Conservation (phyloP, 2,329 filamentous ascomycete species). For the Arthroderma sp. region DNA sequence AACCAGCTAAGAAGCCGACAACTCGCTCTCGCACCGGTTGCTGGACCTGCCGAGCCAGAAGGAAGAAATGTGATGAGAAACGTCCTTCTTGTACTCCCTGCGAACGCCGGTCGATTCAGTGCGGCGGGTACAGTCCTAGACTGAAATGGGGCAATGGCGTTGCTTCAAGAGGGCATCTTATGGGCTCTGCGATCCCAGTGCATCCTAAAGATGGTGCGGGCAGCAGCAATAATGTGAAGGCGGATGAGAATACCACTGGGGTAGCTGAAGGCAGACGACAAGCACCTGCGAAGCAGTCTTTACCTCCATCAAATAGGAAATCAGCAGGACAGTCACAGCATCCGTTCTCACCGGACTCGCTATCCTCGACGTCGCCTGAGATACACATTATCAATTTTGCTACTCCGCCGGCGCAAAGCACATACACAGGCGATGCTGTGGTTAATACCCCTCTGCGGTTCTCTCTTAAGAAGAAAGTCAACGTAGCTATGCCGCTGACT, state of each 20-base stretch:
- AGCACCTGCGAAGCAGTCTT: too few relatives aligned
- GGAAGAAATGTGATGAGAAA: constrained; percentile 11
- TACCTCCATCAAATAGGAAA: too few relatives aligned
- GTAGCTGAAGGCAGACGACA: too few relatives aligned
- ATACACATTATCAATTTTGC: too few relatives aligned
- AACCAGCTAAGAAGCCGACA: constrained; percentile 1
- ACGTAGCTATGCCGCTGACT: background rate
- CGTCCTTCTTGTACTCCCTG: constrained; percentile 8
- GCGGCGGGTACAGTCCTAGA: constrained; percentile 8
- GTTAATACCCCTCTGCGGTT: too few relatives aligned
- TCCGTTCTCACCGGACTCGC: too few relatives aligned
- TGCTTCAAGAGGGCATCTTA: constrained; percentile 8
- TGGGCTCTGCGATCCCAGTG: constrained; percentile 5
- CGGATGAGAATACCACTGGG: too few relatives aligned
- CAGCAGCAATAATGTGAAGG: background rate
- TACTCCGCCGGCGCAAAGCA: too few relatives aligned
- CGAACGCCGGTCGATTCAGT: constrained; percentile 7
- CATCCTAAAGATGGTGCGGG: background rate
- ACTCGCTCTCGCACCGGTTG: constrained; percentile 10
- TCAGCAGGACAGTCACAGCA: too few relatives aligned
- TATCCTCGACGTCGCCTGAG: too few relatives aligned
- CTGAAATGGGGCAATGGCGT: constrained; percentile 11
- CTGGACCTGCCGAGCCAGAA: constrained; percentile 10
- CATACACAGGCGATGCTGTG: too few relatives aligned
- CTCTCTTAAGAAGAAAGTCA: too few relatives aligned